phyloP scores from a whole-genome alignment of 192 early-diverging fungal species.

The Gaertneriomyces sp. region DNA sequence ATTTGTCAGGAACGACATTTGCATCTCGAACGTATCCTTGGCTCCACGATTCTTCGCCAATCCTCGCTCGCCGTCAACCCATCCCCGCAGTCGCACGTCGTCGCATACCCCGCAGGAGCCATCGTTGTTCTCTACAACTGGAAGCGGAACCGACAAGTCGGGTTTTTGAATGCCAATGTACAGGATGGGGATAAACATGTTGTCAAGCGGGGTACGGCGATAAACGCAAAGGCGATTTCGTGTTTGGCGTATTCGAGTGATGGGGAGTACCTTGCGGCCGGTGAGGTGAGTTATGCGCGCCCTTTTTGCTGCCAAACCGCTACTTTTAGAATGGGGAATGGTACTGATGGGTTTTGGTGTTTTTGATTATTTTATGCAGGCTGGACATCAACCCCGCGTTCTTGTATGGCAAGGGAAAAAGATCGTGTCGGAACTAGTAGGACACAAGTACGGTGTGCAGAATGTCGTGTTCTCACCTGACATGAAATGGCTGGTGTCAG shows the following conservation, averaged over 20 bases:
- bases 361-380: conserved; percentile 29
- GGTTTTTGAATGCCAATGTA: conserved; percentile 36
- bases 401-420: conserved; percentile 63
- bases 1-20: conserved; percentile 10
- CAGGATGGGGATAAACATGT: background rate
- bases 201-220: conserved; percentile 1
- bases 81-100: conserved; percentile 34
- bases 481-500: conserved; percentile 62
- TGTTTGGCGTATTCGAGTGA: conserved; percentile 70
- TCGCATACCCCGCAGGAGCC: conserved; percentile 76
- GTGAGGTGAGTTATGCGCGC: conserved; percentile 54
- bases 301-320: conserved; percentile 15
- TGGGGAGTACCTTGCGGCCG: conserved; percentile 68
- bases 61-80: conserved; percentile 53
- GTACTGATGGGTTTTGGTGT: background rate
- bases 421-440: conserved; percentile 59
- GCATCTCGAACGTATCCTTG: conserved; percentile 62
- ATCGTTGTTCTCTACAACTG: conserved; percentile 73
- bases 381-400: conserved; percentile 75
- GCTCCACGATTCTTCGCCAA: conserved; percentile 53
- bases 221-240: conserved; percentile 55
- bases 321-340: too few relatives aligned
- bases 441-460: conserved; percentile 76
- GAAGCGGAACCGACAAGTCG: conserved; percentile 61
- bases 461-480: conserved; percentile 70